A percentile compares a stretch with the other conserved stretches of the same genome.
These are phyloP conservation scores for Colletotrichum lindemuthianum DNA, from an alignment of 2,329 filamentous ascomycete genomes.

Conservation along the genomic window DNA sequence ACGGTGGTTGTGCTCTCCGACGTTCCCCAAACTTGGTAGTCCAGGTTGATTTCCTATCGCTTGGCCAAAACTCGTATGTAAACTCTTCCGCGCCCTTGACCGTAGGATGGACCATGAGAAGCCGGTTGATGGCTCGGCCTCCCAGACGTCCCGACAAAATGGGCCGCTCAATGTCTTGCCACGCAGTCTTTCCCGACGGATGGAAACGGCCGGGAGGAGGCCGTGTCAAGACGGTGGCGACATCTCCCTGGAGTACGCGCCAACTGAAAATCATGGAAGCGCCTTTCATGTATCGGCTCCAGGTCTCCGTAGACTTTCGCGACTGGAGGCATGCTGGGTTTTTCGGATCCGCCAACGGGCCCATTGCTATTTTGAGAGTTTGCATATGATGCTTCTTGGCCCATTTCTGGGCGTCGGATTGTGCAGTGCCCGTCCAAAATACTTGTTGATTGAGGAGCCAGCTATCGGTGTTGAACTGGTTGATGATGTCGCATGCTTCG, in stretches of 20 bases:
- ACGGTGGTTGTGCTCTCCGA: no score
- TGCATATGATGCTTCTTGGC: background rate
- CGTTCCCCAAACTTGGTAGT: background rate
- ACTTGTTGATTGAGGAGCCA: constrained; percentile 3
- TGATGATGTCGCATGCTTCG: background rate
- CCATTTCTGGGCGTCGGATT: background rate
- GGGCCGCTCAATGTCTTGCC: background rate
- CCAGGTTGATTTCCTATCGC: background rate
- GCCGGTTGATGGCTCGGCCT: background rate
- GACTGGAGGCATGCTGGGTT: background rate
- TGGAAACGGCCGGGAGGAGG: constrained; percentile 1
- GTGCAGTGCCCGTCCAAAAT: background rate
- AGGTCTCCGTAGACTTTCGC: background rate
- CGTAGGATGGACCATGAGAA: background rate
- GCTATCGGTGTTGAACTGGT: background rate
- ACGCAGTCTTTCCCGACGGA: background rate
- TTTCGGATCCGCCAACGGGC: background rate
- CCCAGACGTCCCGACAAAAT: background rate
- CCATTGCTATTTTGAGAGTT: constrained; percentile 3
- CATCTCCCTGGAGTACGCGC: background rate
- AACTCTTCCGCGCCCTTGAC: background rate
- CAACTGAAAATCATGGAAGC: constrained; percentile 5
- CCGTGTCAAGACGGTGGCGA: background rate
- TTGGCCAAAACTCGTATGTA: background rate
- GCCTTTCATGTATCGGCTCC: background rate